A percentile compares a stretch with the other conserved stretches of the same genome.
Evolutionary conservation across 306 rosid genomes (phyloP).

Genomic region (Senna siamea): DNA sequence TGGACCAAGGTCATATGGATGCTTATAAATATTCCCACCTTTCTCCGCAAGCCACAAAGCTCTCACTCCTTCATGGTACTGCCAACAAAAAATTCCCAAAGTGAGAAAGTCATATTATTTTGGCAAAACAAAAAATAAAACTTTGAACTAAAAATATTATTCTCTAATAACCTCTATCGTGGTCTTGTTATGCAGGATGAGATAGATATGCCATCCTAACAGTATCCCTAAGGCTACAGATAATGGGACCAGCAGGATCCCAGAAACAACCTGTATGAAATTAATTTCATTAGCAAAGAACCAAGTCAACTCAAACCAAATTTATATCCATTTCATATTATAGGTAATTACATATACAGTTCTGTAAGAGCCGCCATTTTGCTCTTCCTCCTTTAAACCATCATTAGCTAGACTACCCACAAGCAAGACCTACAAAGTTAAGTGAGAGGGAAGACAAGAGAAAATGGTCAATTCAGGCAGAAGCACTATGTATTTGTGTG

Average conservation of each 20-base stretch:
- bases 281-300: slow-evolving; percentile 45
- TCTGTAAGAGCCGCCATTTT: slow-evolving; percentile 65
- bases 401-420: slow-evolving; percentile 80
- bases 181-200: slow-evolving; percentile 89
- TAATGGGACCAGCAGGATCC: slow-evolving; percentile 75
- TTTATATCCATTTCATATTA: background rate
- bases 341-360: slow-evolving; percentile 71
- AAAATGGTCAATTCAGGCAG: slow-evolving; percentile 32
- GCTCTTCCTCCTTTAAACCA: slow-evolving; percentile 60
- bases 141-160: slow-evolving; percentile 31
- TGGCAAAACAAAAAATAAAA: slow-evolving; percentile 31
- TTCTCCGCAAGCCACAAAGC: slow-evolving; percentile 97
- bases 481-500: slow-evolving; percentile 14
- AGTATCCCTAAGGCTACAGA: slow-evolving; percentile 73
- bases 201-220: slow-evolving; percentile 91
- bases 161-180: slow-evolving; percentile 81
- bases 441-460: slow-evolving; percentile 9
- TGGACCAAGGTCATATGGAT: slow-evolving; percentile 95
- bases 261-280: slow-evolving; percentile 73
- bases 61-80: slow-evolving; percentile 97
- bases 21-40: slow-evolving; percentile 84
- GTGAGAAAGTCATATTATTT: slow-evolving; percentile 37
- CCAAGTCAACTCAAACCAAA: slow-evolving; percentile 28
- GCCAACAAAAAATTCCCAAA: slow-evolving; percentile 42
- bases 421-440: slow-evolving; percentile 73